phyloP scores from a whole-genome alignment of 2,329 filamentous ascomycete species.

The Penicillium italicum region DNA sequence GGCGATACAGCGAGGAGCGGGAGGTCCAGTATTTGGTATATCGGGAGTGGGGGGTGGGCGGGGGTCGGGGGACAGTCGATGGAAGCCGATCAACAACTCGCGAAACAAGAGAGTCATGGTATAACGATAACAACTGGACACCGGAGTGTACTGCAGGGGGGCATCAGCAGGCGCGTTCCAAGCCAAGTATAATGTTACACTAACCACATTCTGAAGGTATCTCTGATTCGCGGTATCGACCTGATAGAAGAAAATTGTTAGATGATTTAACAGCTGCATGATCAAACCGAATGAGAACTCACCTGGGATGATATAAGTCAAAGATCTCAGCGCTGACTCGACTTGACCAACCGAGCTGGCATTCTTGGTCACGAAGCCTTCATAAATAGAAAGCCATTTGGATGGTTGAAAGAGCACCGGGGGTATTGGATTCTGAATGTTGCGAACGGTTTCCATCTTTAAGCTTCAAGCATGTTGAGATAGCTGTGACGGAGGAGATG shows the following conservation, averaged over 20 bases:
- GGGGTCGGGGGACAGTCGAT: conserved; percentile 48
- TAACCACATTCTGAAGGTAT: conserved; percentile 82
- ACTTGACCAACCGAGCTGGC: conserved; percentile 90
- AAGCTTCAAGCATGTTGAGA: conserved; percentile 8
- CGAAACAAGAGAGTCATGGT: conserved; percentile 83
- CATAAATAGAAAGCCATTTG: conserved; percentile 41
- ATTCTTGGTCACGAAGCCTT: conserved; percentile 90
- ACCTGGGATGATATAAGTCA: conserved; percentile 94
- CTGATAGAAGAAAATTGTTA: conserved; percentile 20
- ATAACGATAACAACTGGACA: conserved; percentile 84
- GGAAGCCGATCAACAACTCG: conserved; percentile 58
- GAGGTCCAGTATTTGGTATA: conserved; percentile 63
- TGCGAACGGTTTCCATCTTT: conserved; percentile 34
- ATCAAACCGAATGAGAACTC: not conserved
- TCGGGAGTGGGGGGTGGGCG: conserved; percentile 57
- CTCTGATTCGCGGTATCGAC: conserved; percentile 68
- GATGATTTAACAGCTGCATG: not conserved
- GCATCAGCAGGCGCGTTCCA: not conserved
- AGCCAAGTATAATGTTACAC: conserved; percentile 22
- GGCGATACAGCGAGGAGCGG: conserved; percentile 67
- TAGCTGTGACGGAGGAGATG: conserved; percentile 6
- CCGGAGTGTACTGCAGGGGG: conserved; percentile 65
- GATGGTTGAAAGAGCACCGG: conserved; percentile 35
- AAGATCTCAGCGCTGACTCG: conserved; percentile 82
- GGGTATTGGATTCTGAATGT: conserved; percentile 28